A percentile compares a stretch with the other conserved stretches of the same genome.
These are phyloP conservation scores for Yueomyces sp. DNA, from an alignment of 805 yeast species.

Conservation along the genomic window DNA sequence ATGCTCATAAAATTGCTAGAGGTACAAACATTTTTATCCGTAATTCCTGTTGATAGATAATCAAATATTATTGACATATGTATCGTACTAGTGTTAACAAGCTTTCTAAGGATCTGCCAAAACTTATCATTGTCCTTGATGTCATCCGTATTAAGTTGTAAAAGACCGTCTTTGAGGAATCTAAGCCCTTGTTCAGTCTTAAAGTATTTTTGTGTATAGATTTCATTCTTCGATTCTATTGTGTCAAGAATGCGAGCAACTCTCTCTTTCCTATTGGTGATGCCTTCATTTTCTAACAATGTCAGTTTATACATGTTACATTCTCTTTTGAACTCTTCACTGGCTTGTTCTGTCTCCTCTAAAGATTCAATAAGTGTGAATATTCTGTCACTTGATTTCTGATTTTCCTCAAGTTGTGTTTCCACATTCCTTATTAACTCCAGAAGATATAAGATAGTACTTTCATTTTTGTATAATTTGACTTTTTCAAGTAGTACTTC, in stretches of 20 bases:
- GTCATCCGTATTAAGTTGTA: constrained; percentile 11
- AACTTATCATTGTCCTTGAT: constrained; percentile 30
- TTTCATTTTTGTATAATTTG: neutral
- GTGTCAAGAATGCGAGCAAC: constrained; percentile 12
- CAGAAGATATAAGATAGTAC: neutral
- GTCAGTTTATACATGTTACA: neutral
- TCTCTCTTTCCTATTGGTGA: neutral
- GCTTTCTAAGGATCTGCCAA: constrained; percentile 40
- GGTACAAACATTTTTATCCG: neutral
- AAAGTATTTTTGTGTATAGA: constrained; percentile 20
- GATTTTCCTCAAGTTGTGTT: neutral
- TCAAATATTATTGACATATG: constrained; percentile 32
- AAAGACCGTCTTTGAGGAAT: constrained; percentile 29
- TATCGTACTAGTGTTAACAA: constrained; percentile 30
- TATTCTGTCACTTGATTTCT: neutral
- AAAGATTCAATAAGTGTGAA: neutral
- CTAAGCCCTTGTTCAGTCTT: constrained; percentile 32
- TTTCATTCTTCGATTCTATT: constrained; percentile 20
- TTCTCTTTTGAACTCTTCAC: neutral
- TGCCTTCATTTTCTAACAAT: neutral
- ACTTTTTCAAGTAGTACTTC: neutral
- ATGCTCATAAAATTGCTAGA: constrained; percentile 43
- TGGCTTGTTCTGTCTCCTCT: neutral
- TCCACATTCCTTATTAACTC: neutral
- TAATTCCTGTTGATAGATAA: constrained; percentile 33